A percentile compares a stretch with the other conserved stretches of the same genome.
Evolutionary conservation across 129 eudicot genomes (phyloP).

Genomic region (Smallanthus sonchifolius): DNA sequence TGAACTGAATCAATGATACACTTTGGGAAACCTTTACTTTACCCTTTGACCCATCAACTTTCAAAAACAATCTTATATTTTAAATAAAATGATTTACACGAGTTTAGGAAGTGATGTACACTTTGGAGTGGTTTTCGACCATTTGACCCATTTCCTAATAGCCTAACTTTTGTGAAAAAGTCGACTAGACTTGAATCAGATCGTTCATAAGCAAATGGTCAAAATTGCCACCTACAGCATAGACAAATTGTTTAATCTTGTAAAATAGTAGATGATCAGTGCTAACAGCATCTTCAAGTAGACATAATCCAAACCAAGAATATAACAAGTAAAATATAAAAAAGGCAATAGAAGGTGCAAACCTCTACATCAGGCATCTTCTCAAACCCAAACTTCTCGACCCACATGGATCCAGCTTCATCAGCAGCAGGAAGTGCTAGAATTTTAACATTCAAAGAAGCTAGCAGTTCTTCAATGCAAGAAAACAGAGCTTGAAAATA

Average conservation of each 20-base stretch:
- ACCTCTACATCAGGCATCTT: conserved; percentile 58
- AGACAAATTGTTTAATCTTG: not conserved
- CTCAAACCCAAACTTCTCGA: conserved; percentile 65
- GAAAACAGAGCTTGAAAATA: conserved; percentile 70
- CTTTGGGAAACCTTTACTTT: not conserved
- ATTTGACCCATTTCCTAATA: not conserved
- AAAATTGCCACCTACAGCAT: not conserved
- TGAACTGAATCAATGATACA: not conserved
- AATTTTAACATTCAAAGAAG: conserved; percentile 53
- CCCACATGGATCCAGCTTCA: conserved; percentile 81
- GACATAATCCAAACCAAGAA: not conserved
- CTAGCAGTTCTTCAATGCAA: conserved; percentile 66
- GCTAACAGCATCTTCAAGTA: not conserved
- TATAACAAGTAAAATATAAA: not conserved
- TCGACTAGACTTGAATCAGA: not conserved
- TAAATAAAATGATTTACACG: not conserved
- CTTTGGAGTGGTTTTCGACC: not conserved
- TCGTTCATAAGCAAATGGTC: not conserved
- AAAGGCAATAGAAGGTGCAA: not conserved
- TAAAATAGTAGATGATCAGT: not conserved
- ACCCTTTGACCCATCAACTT: not conserved
- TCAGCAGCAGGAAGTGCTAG: conserved; percentile 90
- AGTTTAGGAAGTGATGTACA: not conserved
- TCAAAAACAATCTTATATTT: not conserved
- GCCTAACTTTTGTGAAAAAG: not conserved